phyloP scores from a whole-genome alignment of 495 filamentous ascomycete species.

The Aspergillus bridgeri region DNA sequence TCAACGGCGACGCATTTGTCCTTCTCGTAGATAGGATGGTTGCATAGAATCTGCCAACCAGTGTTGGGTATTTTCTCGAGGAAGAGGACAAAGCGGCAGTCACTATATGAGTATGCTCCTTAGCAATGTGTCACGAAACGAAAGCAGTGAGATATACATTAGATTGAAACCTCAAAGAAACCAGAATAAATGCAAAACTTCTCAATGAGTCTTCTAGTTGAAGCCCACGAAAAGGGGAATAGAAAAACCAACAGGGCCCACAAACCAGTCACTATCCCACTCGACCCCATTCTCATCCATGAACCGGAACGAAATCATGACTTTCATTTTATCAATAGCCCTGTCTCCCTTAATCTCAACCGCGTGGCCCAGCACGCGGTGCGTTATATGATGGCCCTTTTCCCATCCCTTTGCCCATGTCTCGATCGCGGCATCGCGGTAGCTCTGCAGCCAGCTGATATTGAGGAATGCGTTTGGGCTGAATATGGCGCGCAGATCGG shows the following conservation, averaged over 20 bases:
- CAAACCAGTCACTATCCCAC: conserved; percentile 5
- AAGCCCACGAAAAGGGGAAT: no score
- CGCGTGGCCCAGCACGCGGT: no score
- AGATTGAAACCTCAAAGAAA: no score
- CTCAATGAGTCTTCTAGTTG: no score
- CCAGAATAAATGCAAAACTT: not conserved
- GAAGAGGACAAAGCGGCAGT: no score
- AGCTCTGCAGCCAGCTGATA: conserved; percentile 3
- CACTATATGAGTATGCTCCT: no score
- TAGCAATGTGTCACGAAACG: no score
- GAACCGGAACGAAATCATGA: not conserved
- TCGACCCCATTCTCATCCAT: conserved; percentile 2
- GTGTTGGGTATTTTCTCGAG: not conserved
- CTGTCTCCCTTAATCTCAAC: no score
- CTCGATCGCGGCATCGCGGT: not conserved
- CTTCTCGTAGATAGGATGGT: conserved; percentile 6
- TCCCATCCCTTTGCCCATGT: no score
- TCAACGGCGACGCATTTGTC: not conserved
- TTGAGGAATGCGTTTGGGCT: not conserved
- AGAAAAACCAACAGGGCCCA: no score
- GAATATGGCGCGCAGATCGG: not conserved
- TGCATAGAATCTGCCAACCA: conserved; percentile 1
- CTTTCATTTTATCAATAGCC: not conserved
- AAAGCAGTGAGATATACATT: no score
- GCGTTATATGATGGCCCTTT: no score